These are phyloP conservation scores for Podila clonocystis DNA, from an alignment of 192 early-diverging fungal species.

Conservation along the genomic window DNA sequence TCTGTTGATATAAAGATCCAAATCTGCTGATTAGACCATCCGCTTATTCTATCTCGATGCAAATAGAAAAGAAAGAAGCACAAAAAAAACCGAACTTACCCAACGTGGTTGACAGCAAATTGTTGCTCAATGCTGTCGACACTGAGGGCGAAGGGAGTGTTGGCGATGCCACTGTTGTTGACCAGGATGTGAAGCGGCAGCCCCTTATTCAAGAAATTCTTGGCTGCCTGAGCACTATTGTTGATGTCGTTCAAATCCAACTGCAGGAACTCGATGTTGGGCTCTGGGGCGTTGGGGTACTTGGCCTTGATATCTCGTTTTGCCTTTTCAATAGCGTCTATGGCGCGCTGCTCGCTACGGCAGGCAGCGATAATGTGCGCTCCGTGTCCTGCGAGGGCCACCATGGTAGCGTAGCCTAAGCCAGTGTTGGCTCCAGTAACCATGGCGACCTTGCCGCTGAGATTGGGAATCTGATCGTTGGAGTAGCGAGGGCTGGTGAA, in stretches of 20 bases:
- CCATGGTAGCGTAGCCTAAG: constrained; percentile 35
- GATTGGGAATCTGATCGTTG: constrained; percentile 40
- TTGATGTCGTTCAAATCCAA: background rate
- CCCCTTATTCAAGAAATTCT: background rate
- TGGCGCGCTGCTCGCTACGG: constrained; percentile 9
- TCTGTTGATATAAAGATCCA: background rate
- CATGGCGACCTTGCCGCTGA: constrained; percentile 53
- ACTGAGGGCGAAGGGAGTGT: background rate
- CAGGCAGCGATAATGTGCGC: constrained; percentile 37
- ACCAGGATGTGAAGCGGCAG: background rate
- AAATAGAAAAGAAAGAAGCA: too few relatives aligned
- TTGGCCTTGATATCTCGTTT: constrained; percentile 22
- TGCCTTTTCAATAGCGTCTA: constrained; percentile 4
- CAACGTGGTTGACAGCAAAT: background rate
- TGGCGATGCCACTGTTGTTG: background rate
- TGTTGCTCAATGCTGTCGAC: background rate
- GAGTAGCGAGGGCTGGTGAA: constrained; percentile 14
- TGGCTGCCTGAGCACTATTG: background rate
- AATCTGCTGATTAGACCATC: too few relatives aligned
- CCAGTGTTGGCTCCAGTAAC: constrained; percentile 62
- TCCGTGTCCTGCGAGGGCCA: constrained; percentile 20
- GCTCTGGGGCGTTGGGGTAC: background rate
- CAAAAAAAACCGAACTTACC: background rate
- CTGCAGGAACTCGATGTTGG: background rate
- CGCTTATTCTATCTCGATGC: too few relatives aligned